Percentiles rank a stretch among this genome's conserved stretches.
Evolutionary conservation across 2,329 filamentous ascomycete species (phyloP).

Genomic region (Trichoderma sp.): DNA sequence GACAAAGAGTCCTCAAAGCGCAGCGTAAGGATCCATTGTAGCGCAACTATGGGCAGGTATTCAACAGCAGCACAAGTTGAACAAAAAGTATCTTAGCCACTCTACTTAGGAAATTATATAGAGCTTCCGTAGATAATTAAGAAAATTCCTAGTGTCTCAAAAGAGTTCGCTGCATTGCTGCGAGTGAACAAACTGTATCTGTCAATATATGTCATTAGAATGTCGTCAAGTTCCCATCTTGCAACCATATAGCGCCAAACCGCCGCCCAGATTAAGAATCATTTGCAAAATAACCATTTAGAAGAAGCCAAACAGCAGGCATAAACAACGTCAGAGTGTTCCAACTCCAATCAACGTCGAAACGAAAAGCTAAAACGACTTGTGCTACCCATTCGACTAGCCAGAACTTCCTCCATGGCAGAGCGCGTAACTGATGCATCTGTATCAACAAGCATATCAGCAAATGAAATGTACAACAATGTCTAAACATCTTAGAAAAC

Average conservation of each 20-base stretch:
- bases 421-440: slow-evolving; percentile 81
- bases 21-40: no score
- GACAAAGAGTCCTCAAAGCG: not conserved
- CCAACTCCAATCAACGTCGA: slow-evolving; percentile 51
- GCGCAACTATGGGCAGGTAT: no score
- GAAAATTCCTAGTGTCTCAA: not conserved
- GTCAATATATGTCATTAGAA: not conserved
- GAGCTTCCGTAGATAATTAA: not conserved
- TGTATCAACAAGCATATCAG: slow-evolving; percentile 33
- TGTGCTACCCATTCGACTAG: slow-evolving; percentile 50
- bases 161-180: not conserved
- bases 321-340: not conserved
- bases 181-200: not conserved
- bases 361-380: slow-evolving; percentile 66
- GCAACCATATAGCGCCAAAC: not conserved
- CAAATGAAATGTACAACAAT: no score
- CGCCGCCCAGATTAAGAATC: not conserved
- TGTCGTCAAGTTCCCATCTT: not conserved
- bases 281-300: not conserved
- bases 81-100: not conserved
- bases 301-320: not conserved
- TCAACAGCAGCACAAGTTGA: not conserved
- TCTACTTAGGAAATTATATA: not conserved
- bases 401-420: slow-evolving; percentile 74
- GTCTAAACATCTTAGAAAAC: slow-evolving; percentile 10